Evolutionary conservation across 768 basidiomycete genomes (phyloP), one percentile per base, ranked within the genome.

Genomic region (Pleurotus sapidus): DNA sequence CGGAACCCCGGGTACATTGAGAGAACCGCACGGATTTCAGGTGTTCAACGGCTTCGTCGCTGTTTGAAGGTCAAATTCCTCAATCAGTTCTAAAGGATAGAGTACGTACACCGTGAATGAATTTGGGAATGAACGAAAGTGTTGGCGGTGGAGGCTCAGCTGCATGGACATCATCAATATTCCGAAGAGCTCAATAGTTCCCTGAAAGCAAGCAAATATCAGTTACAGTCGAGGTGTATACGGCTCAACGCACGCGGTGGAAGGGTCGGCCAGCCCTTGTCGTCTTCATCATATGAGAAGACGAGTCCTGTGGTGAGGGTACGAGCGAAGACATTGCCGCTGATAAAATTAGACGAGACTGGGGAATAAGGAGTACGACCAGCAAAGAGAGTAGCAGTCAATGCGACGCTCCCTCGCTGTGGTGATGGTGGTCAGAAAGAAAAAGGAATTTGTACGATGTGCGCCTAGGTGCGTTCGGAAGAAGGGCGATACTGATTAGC

Each of bases 211-310:
- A 34, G n/a, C 47, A 40, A 34, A 18, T 40, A 56, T 58, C 37
- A 53, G 34, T 49, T 50, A 47, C 38, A 4, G 30, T 46, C 18
- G 61, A 57, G 46, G 55, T 46, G 57, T 56, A 59, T 55, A 65
- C 20, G 20, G 59, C 46, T 42, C 30, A 45, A 68, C 68, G 60
- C 57, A 91, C 95, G 84, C 95, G 95, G 72, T 95, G 83, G 72
- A 87, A 97, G 11, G 95, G 95, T 64, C 95, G 82, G 60, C 95
- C 95, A 67, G 94, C 86, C 78, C 93, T 93, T 68, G 95, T 96
- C 12, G 92, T 96, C 85, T 96, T 95, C 95, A 98, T 97, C 91
- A 96, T 92, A 72, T 96, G 95, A 25, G 91, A 93, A 39, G 89
- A 85, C 61, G 83, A 84, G 40, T 54, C 51, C 38, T 54, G 51